Percentiles rank a stretch among this genome's conserved stretches.
phyloP scores from a whole-genome alignment of 352 stramenopile species.

The Saprolegnia parasitica region DNA sequence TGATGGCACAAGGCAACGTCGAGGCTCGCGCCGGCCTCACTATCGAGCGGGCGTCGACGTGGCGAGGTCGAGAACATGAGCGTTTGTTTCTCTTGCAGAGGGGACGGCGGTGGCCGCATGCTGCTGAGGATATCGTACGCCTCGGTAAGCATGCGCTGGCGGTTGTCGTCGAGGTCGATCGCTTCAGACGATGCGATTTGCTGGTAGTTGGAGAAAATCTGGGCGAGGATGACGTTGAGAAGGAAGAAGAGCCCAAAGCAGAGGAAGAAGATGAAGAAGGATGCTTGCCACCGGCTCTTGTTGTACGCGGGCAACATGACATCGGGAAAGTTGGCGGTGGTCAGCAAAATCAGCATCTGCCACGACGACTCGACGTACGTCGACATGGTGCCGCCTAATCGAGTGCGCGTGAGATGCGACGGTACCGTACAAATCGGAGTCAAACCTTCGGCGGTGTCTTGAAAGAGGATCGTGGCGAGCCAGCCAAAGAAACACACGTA shows the following conservation, averaged over 20 bases:
- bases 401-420: conserved; percentile 35
- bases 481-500: conserved; percentile 55
- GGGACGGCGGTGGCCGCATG: not conserved
- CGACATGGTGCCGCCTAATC: conserved; percentile 46
- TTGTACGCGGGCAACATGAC: conserved; percentile 72
- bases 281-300: conserved; percentile 35
- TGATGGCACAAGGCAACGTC: conserved; percentile 43
- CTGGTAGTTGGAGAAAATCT: conserved; percentile 65
- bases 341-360: conserved; percentile 64
- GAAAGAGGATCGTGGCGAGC: conserved; percentile 62
- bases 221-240: conserved; percentile 75
- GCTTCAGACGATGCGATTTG: conserved; percentile 32
- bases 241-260: conserved; percentile 64
- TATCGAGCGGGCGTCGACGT: conserved; percentile 24
- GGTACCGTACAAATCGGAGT: conserved; percentile 35
- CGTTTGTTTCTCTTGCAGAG: conserved; percentile 3
- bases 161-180: conserved; percentile 33
- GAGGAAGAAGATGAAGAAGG: conserved; percentile 75
- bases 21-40: conserved; percentile 40
- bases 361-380: conserved; percentile 48
- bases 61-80: not conserved
- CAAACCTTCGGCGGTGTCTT: conserved; percentile 44
- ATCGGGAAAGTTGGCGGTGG: conserved; percentile 77
- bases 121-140: conserved; percentile 40
- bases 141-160: conserved; percentile 37